These are phyloP conservation scores for Pilasporangium apinafurcum DNA, from an alignment of 352 stramenopile genomes.

Conservation along the genomic window DNA sequence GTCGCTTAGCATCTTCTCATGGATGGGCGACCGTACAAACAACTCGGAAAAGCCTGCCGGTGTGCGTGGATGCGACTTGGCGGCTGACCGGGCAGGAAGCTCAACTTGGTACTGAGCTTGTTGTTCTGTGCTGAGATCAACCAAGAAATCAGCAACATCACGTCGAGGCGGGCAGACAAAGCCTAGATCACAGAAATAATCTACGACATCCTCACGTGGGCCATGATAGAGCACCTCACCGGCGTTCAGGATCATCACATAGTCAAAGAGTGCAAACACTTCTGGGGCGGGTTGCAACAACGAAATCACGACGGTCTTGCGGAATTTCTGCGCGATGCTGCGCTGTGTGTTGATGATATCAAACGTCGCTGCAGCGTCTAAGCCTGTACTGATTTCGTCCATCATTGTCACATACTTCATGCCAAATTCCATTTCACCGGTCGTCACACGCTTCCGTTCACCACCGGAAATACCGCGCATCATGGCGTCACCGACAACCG, in stretches of 20 bases:
- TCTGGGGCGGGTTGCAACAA: conserved; percentile 90
- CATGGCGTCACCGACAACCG: conserved; percentile 52
- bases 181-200: conserved; percentile 80
- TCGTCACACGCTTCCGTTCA: conserved; percentile 60
- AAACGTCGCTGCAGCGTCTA: conserved; percentile 47
- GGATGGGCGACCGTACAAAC: background rate
- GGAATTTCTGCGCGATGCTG: conserved; percentile 30
- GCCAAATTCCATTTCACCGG: conserved; percentile 69
- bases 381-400: conserved; percentile 68
- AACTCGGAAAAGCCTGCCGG: too few relatives aligned
- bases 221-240: conserved; percentile 87
- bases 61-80: too few relatives aligned
- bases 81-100: too few relatives aligned
- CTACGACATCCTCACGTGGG: conserved; percentile 38
- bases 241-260: conserved; percentile 90
- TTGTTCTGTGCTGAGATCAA: conserved; percentile 45
- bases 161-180: conserved; percentile 47
- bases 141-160: conserved; percentile 90
- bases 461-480: conserved; percentile 61
- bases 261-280: conserved; percentile 91
- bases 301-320: conserved; percentile 63
- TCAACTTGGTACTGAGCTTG: conserved; percentile 25
- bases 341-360: conserved; percentile 47
- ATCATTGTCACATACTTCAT: conserved; percentile 71
- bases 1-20: conserved; percentile 40